Percentiles rank a stretch among this genome's conserved stretches.
Conservation (phyloP, 306 rosid genomes). For the Crotalaria pallida region DNA sequence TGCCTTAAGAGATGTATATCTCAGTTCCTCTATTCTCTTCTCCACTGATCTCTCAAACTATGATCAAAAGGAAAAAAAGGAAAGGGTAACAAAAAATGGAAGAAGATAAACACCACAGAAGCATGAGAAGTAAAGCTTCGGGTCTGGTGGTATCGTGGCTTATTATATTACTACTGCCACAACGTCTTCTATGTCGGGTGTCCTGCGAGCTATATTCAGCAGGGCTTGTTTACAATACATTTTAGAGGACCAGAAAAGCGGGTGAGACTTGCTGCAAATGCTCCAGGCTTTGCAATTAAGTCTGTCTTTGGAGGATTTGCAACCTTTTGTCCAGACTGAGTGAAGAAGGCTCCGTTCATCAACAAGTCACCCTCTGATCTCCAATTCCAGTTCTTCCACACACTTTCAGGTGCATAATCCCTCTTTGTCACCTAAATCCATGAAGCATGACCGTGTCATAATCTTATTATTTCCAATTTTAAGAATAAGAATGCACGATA, state of each 20-base stretch:
- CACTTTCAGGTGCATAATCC: constrained; percentile 34
- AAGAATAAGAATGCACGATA: neutral
- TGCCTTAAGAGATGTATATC: neutral
- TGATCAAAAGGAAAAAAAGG: neutral
- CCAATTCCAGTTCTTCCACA: constrained; percentile 54
- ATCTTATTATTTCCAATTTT: neutral
- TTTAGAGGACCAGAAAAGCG: constrained; percentile 45
- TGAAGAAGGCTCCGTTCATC: constrained; percentile 45
- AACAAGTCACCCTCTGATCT: constrained; percentile 44
- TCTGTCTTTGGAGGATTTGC: neutral
- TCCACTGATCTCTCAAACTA: neutral
- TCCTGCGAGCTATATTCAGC: constrained; percentile 22
- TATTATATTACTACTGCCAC: neutral
- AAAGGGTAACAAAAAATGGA: neutral
- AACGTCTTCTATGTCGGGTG: neutral
- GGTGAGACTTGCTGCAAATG: constrained; percentile 30
- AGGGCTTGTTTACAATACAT: constrained; percentile 28
- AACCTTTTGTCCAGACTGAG: neutral
- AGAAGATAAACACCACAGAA: neutral
- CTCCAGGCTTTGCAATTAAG: constrained; percentile 30
- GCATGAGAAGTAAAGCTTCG: neutral
- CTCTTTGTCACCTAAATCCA: constrained; percentile 50
- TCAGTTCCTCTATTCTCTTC: neutral
- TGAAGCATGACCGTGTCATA: neutral
- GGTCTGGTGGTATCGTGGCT: neutral